A percentile compares a stretch with the other conserved stretches of the same genome.
Conservation (phyloP, 805 yeast species). For the Candida gorgasii region DNA sequence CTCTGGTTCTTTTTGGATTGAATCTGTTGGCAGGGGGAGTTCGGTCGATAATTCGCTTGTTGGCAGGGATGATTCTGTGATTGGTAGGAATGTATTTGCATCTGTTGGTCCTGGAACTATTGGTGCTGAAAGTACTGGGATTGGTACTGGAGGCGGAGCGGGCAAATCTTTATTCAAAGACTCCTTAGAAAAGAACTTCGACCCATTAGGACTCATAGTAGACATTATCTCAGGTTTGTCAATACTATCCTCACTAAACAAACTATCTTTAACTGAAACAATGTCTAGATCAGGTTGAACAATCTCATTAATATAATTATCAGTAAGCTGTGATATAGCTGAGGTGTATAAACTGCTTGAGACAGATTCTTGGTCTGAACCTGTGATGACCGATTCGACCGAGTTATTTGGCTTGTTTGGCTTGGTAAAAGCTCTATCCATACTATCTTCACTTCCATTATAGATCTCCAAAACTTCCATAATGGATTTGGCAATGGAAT, state of each 20-base stretch:
- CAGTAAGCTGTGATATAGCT: constrained; percentile 6
- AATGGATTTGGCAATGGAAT: constrained; percentile 8
- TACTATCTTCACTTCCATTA: constrained; percentile 6
- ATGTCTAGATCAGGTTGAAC: background rate
- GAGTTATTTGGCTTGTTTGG: background rate
- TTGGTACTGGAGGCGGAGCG: background rate
- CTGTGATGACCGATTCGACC: background rate
- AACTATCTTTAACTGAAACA: constrained; percentile 11
- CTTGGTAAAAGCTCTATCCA: background rate
- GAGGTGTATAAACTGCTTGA: background rate
- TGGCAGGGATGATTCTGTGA: background rate
- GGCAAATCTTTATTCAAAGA: constrained; percentile 9
- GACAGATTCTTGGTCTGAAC: constrained; percentile 1
- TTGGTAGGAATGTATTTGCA: background rate
- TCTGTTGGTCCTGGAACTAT: too few species aligned
- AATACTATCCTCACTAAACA: constrained; percentile 11
- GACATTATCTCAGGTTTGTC: constrained; percentile 4
- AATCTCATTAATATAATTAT: constrained; percentile 10
- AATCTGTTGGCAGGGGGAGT: constrained; percentile 8
- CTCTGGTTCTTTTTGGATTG: constrained; percentile 1
- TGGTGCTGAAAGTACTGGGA: too few species aligned
- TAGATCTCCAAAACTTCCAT: constrained; percentile 12
- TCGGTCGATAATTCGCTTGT: too few species aligned
- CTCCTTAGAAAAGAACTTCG: constrained; percentile 1
- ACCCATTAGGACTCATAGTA: background rate